phyloP scores from a whole-genome alignment of 2,329 filamentous ascomycete species.

The Botrytis elliptica region DNA sequence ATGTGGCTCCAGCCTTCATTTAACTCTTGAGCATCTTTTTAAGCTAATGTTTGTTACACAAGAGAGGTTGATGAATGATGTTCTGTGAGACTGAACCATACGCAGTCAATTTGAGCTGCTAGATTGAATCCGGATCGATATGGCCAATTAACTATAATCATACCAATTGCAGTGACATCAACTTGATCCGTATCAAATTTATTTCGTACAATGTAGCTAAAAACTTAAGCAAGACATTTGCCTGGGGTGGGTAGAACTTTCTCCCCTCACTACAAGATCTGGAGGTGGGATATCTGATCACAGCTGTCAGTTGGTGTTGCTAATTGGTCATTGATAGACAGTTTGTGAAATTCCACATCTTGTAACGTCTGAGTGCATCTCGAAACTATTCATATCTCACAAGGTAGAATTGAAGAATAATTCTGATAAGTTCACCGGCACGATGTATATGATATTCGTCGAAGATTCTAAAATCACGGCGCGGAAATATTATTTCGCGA shows the following conservation, averaged over 20 bases:
- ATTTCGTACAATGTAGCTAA: neutral
- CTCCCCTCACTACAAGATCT: neutral
- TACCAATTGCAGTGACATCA: neutral
- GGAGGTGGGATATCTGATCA: neutral
- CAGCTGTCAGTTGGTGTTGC: neutral
- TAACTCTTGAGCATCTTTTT: neutral
- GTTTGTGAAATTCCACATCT: no score
- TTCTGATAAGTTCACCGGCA: neutral
- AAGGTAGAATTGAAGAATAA: neutral
- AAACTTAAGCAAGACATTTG: neutral
- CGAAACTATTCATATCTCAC: neutral
- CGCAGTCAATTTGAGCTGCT: neutral
- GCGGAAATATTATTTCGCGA: conserved; percentile 9
- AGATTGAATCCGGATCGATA: neutral
- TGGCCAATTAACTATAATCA: neutral
- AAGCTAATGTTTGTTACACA: neutral
- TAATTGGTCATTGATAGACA: neutral
- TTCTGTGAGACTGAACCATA: neutral
- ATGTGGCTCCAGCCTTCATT: neutral
- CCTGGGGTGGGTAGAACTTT: neutral
- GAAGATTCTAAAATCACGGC: neutral
- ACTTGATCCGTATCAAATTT: neutral
- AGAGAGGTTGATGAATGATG: neutral
- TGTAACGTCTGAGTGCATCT: neutral
- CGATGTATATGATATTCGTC: neutral